These are phyloP conservation scores for Penicillium atrosanguineum DNA, from an alignment of 495 filamentous ascomycete genomes.

Conservation along the genomic window DNA sequence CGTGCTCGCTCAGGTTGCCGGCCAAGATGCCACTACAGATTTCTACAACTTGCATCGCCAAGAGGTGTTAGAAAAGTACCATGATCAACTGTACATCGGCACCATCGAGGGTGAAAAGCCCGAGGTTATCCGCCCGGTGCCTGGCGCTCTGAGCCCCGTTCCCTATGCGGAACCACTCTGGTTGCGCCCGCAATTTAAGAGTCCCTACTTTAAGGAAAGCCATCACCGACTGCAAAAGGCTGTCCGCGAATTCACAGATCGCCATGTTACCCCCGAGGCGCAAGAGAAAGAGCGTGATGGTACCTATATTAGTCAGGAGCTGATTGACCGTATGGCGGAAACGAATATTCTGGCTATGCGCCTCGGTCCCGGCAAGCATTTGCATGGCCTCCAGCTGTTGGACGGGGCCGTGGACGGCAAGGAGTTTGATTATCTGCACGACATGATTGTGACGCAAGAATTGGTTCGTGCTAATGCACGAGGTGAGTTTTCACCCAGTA, in stretches of 20 bases:
- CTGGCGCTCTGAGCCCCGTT: slow-evolving; percentile 69
- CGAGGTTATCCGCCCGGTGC: slow-evolving; percentile 66
- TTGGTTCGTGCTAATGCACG: slow-evolving; percentile 64
- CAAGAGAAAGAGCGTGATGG: slow-evolving; percentile 75
- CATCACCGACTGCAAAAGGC: slow-evolving; percentile 70
- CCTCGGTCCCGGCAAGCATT: slow-evolving; percentile 77
- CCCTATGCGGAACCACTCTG: slow-evolving; percentile 82
- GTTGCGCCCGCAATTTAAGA: slow-evolving; percentile 76
- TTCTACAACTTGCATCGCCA: slow-evolving; percentile 62
- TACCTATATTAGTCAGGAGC: slow-evolving; percentile 68
- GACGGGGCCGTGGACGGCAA: slow-evolving; percentile 70
- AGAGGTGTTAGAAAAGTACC: slow-evolving; percentile 70
- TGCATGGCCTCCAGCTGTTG: slow-evolving; percentile 66
- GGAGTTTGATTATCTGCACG: slow-evolving; percentile 88
- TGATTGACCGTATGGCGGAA: slow-evolving; percentile 75
- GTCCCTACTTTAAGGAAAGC: slow-evolving; percentile 77
- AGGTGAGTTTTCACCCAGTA: slow-evolving; percentile 32
- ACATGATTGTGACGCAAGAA: slow-evolving; percentile 75
- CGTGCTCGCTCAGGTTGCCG: slow-evolving; percentile 53
- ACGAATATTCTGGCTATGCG: slow-evolving; percentile 77
- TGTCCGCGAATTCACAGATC: slow-evolving; percentile 71
- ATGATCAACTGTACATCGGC: slow-evolving; percentile 66
- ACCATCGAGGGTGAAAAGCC: slow-evolving; percentile 71
- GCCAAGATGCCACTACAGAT: slow-evolving; percentile 53
- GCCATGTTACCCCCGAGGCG: slow-evolving; percentile 69